A percentile compares a stretch with the other conserved stretches of the same genome.
Conservation (phyloP, 2,329 filamentous ascomycete genomes). For the Cladosporium phlei region DNA sequence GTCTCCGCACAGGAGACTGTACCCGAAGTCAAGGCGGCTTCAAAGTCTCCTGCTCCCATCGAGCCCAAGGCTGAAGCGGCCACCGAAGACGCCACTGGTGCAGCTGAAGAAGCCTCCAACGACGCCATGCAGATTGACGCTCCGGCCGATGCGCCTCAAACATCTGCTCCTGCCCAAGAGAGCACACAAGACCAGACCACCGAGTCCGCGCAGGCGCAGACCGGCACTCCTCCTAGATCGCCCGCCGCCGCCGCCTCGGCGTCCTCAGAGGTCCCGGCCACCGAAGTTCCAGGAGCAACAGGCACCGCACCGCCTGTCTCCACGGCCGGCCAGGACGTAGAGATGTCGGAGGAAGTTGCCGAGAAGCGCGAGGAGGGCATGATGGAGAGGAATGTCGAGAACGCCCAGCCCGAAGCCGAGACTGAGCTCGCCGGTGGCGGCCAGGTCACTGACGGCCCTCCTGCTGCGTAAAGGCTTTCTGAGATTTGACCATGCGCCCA, state of each 20-base stretch:
- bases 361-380: slow-evolving; percentile 30
- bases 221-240: slow-evolving; percentile 18
- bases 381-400: slow-evolving; percentile 26
- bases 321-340: slow-evolving; percentile 19
- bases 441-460: slow-evolving; percentile 18
- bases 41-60: slow-evolving; percentile 15
- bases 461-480: slow-evolving; percentile 18
- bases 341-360: slow-evolving; percentile 23
- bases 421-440: slow-evolving; percentile 24
- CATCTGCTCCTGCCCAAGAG: slow-evolving; percentile 5
- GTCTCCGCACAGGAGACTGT: slow-evolving; percentile 23
- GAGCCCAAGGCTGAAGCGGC: slow-evolving; percentile 4
- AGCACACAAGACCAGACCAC: not conserved
- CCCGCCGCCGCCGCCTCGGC: slow-evolving; percentile 9
- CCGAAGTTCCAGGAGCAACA: not conserved
- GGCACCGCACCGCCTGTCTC: slow-evolving; percentile 11
- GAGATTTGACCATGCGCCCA: no score
- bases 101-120: slow-evolving; percentile 33
- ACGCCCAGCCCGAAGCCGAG: slow-evolving; percentile 28
- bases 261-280: slow-evolving; percentile 1
- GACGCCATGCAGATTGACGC: slow-evolving; percentile 28
- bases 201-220: slow-evolving; percentile 34
- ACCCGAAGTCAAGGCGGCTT: slow-evolving; percentile 24
- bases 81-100: slow-evolving; percentile 13
- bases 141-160: not conserved